phyloP scores from a whole-genome alignment of 441 rosid genomes.

The Metrosideros polymorpha region DNA sequence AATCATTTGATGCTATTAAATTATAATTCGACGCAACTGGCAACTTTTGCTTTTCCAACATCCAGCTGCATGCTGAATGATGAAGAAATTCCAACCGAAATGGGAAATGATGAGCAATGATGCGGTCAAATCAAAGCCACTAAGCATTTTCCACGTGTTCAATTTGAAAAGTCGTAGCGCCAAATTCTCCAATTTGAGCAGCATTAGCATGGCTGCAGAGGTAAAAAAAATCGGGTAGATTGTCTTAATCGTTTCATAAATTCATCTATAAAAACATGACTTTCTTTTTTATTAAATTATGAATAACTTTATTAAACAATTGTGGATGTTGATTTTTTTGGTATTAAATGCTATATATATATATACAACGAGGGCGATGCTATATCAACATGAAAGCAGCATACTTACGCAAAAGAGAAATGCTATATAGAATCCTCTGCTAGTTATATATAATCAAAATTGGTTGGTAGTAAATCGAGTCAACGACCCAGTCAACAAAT shows the following conservation, averaged over 20 bases:
- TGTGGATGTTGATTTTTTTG: not conserved
- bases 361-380: not conserved
- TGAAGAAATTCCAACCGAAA: not conserved
- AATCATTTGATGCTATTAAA: not conserved
- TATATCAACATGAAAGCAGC: not conserved
- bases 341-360: not conserved
- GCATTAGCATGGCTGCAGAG: not conserved
- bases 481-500: no score
- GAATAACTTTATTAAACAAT: not conserved
- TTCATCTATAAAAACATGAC: not conserved
- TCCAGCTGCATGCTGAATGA: not conserved
- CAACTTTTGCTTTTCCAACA: not conserved
- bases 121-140: conserved; percentile 2
- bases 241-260: not conserved
- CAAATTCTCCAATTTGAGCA: not conserved
- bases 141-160: conserved; percentile 11
- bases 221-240: not conserved
- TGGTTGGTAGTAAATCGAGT: not conserved
- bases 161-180: not conserved
- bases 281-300: not conserved
- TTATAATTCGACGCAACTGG: not conserved
- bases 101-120: conserved; percentile 3
- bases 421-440: not conserved
- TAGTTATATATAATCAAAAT: no score
- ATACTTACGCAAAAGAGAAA: not conserved